phyloP scores from a whole-genome alignment of 2,329 filamentous ascomycete species.

The Colletotrichum coccodes region DNA sequence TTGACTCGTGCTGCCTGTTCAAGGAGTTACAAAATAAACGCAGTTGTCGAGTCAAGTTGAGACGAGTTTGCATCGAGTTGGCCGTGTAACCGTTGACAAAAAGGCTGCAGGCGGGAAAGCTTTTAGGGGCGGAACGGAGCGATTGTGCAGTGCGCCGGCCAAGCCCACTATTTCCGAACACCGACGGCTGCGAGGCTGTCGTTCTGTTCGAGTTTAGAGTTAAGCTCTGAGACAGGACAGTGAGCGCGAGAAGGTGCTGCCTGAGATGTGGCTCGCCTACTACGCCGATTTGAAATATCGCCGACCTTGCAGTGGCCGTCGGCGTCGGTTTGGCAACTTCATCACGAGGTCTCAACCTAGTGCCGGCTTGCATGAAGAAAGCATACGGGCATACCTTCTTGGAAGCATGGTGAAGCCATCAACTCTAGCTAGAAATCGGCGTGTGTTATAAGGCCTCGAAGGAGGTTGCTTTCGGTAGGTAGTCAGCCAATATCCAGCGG shows the following conservation, averaged over 20 bases:
- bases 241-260: background rate
- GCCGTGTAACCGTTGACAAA: background rate
- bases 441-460: background rate
- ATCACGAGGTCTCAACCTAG: background rate
- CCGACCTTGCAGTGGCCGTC: constrained; percentile 5
- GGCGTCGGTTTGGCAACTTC: background rate
- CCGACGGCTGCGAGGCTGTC: constrained; percentile 4
- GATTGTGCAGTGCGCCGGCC: constrained; percentile 6
- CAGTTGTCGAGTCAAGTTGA: constrained; percentile 23
- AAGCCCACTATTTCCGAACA: constrained; percentile 13
- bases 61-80: constrained; percentile 15
- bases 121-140: constrained; percentile 4
- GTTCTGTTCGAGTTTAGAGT: constrained; percentile 19
- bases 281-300: background rate
- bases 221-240: constrained; percentile 17
- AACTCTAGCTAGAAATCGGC: background rate
- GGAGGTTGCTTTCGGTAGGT: background rate
- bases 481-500: background rate
- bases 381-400: background rate
- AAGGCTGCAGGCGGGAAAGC: background rate
- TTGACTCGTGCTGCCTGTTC: constrained; percentile 8
- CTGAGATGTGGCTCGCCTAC: constrained; percentile 5
- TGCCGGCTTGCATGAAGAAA: background rate
- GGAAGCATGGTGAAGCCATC: background rate
- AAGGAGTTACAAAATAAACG: background rate